phyloP scores from a whole-genome alignment of 345 rosid species.

The Diplotaxis tenuifolia region DNA sequence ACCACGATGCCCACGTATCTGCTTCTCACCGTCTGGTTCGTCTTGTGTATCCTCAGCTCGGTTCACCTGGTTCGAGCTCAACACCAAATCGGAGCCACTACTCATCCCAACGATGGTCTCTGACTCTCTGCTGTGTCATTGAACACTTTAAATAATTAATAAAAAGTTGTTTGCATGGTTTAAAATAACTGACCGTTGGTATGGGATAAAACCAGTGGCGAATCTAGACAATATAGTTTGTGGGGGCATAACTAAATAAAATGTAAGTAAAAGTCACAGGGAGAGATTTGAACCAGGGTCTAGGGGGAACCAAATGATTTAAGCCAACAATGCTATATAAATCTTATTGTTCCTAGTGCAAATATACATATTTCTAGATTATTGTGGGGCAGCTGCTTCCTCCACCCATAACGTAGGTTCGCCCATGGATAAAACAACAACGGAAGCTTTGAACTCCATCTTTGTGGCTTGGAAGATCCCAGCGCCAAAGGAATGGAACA shows the following conservation, averaged over 20 bases:
- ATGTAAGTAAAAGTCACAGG: too few species aligned
- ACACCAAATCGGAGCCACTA: conserved; percentile 16
- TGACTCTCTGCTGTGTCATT: neutral
- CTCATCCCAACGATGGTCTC: conserved; percentile 31
- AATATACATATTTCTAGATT: too few species aligned
- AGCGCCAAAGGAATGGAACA: conserved; percentile 43
- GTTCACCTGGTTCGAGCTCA: conserved; percentile 29
- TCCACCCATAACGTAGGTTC: too few species aligned
- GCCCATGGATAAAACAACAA: too few species aligned
- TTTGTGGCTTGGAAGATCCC: conserved; percentile 23
- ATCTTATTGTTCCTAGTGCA: too few species aligned
- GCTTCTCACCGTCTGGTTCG: conserved; percentile 19
- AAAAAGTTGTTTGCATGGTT: neutral
- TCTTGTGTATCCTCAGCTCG: conserved; percentile 4
- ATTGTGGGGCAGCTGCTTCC: too few species aligned
- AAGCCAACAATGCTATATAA: too few species aligned
- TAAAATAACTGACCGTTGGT: neutral
- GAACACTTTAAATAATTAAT: neutral
- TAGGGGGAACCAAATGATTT: too few species aligned
- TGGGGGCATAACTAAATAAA: too few species aligned
- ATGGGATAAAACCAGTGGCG: too few species aligned
- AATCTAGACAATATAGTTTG: too few species aligned
- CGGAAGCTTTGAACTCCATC: conserved; percentile 29
- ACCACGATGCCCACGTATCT: neutral
- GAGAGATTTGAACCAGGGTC: too few species aligned